Evolutionary conservation across 2,329 filamentous ascomycete genomes (phyloP).

Genomic region (Aureobasidium sp.): DNA sequence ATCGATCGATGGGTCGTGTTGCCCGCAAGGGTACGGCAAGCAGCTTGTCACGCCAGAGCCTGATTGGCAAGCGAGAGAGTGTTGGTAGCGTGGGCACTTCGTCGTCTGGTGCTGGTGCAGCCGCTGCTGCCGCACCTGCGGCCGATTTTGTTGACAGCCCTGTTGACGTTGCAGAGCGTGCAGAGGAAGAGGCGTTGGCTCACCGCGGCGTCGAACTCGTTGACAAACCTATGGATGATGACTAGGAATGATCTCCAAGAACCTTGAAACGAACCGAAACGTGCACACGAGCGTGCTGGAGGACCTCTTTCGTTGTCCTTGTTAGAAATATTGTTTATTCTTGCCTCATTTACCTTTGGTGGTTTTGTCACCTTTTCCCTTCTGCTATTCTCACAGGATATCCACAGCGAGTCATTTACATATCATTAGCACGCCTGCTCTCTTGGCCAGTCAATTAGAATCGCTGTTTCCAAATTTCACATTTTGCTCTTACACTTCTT

Average conservation of each 20-base stretch:
- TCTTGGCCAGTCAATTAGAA: not conserved
- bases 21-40: constrained; percentile 41
- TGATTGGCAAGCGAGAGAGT: constrained; percentile 30
- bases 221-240: constrained; percentile 65
- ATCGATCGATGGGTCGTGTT: constrained; percentile 39
- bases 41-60: constrained; percentile 29
- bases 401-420: constrained; percentile 6
- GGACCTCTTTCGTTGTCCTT: not conserved
- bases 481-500: not conserved
- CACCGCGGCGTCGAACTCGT: constrained; percentile 57
- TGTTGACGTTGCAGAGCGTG: constrained; percentile 19
- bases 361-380: not conserved
- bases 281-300: constrained; percentile 10
- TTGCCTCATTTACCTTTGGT: not conserved
- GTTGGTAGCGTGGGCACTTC: constrained; percentile 31
- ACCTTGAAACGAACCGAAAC: constrained; percentile 11
- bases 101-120: constrained; percentile 26
- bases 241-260: constrained; percentile 12
- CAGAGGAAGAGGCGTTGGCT: constrained; percentile 27
- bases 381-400: not conserved
- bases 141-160: constrained; percentile 21
- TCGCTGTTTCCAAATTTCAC: not conserved
- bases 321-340: constrained; percentile 7
- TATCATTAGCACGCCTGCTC: not conserved
- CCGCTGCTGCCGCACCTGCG: constrained; percentile 23